These are phyloP conservation scores for Radiomyces spectabilis DNA, from an alignment of 192 early-diverging fungal genomes.

Conservation along the genomic window DNA sequence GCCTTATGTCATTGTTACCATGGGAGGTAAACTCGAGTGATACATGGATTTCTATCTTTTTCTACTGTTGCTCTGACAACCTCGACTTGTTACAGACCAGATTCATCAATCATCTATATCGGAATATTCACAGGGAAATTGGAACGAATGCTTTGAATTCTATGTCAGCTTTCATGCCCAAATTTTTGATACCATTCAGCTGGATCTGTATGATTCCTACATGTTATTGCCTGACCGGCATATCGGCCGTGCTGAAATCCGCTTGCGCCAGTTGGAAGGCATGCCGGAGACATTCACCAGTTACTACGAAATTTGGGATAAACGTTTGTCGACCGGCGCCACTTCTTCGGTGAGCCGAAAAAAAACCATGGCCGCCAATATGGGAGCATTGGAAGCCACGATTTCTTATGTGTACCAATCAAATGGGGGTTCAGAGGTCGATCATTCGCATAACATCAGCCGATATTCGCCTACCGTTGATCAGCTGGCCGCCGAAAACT, in stretches of 20 bases:
- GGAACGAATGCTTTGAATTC: conserved; percentile 71
- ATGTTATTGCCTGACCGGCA: conserved; percentile 55
- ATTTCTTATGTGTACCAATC: conserved; percentile 52
- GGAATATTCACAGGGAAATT: conserved; percentile 44
- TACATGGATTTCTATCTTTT: too few species aligned
- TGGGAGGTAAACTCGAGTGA: conserved; percentile 6
- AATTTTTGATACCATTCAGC: conserved; percentile 61
- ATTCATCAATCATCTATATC: conserved; percentile 55
- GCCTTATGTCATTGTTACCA: conserved; percentile 2
- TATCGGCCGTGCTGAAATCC: conserved; percentile 63
- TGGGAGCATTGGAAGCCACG: conserved; percentile 62
- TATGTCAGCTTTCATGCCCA: conserved; percentile 63
- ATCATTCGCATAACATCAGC: not conserved
- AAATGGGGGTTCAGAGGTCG: not conserved
- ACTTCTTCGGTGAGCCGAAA: conserved; percentile 42
- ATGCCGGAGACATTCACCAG: conserved; percentile 62
- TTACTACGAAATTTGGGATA: conserved; percentile 76
- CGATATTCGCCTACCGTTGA: not conserved
- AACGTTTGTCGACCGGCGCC: conserved; percentile 51
- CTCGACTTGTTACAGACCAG: conserved; percentile 48
- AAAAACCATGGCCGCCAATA: conserved; percentile 32
- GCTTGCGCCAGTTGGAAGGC: conserved; percentile 46
- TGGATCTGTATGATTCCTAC: conserved; percentile 62
- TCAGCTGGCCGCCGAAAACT: not conserved
- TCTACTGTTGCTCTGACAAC: too few species aligned